Evolutionary conservation across 495 filamentous ascomycete genomes (phyloP), one percentile per base, ranked within the genome.

Genomic region (Talaromyces trachyspermus): DNA sequence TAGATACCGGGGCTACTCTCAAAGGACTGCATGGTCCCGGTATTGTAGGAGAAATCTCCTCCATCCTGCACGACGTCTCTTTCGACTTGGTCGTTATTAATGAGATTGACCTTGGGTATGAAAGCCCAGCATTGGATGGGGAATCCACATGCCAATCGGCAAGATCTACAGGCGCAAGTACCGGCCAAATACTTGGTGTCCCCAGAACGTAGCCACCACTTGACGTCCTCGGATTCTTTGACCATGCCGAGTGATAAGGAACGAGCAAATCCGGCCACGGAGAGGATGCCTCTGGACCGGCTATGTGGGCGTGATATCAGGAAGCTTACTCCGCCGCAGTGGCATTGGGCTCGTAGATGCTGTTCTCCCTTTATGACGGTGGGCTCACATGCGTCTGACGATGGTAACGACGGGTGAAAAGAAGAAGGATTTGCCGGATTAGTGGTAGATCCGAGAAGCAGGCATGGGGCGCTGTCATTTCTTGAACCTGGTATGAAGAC

Each of bases 51-150:
- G 3, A 79, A 58, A 0, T 61, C 58, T 4, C 55, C 54, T 48
- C 57, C 20, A 44, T 64, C 47, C 33, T 6, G n/a, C n/a, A n/a
- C n/a, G n/a, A n/a, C n/a, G n/a, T n/a, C n/a, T 26, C 12, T 5
- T 11, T 42, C 39, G 14, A 22, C 22, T 15, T 42, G 39, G n/a
- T n/a, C 44, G 23, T 80, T 66, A 43, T 65, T 62, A 49, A 88
- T 79, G 15, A 36, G 27, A 51, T 85, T 83, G 7, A 61, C 58
- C 41, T 72, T 72, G 4, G 83, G 83, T 12, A 86, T 61, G 49
- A 86, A 88, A 0, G 79, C 72, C 83, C 85, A 89, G 7, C 71
- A 59, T 50, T 84, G 79, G 42, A 84, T 75, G 38, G 86, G 83
- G 56, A 80, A 83, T 2, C 84, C 85, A 3, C 75, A 75, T 4